Evolutionary conservation across 139 green algal genomes (phyloP).

Genomic region (Yamagishiella unicocca): DNA sequence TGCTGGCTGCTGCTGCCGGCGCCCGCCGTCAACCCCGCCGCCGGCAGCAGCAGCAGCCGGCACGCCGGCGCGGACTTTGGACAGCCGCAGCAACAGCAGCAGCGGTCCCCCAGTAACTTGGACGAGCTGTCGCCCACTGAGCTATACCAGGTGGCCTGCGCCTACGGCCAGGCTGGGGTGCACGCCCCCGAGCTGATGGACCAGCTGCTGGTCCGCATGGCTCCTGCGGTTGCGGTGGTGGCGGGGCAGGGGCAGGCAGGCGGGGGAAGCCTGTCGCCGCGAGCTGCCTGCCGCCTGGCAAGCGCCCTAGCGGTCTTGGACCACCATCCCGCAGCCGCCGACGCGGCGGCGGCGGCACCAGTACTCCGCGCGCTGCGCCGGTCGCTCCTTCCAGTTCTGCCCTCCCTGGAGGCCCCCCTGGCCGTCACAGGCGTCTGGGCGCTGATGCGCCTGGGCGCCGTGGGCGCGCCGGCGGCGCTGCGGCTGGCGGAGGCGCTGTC

Average conservation of each 20-base stretch:
- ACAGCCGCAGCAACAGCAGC: not conserved
- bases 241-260: no score
- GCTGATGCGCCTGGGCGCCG: not conserved
- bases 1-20: no score
- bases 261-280: not conserved
- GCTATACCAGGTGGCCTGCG: not conserved
- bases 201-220: not conserved
- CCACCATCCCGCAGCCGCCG: not conserved
- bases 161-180: slow-evolving; percentile 21
- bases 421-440: not conserved
- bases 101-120: no score
- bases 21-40: not conserved
- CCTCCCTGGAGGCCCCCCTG: not conserved
- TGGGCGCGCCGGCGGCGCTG: not conserved
- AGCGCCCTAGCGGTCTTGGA: not conserved
- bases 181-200: not conserved
- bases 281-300: not conserved
- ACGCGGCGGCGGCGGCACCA: not conserved
- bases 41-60: no score
- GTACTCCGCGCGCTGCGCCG: not conserved
- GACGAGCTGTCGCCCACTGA: not conserved
- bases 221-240: not conserved
- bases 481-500: not conserved
- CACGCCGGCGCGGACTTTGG: not conserved
- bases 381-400: not conserved